Evolutionary conservation across 352 stramenopile species (phyloP).

Genomic region (Stephanocyclus meneghinianus): DNA sequence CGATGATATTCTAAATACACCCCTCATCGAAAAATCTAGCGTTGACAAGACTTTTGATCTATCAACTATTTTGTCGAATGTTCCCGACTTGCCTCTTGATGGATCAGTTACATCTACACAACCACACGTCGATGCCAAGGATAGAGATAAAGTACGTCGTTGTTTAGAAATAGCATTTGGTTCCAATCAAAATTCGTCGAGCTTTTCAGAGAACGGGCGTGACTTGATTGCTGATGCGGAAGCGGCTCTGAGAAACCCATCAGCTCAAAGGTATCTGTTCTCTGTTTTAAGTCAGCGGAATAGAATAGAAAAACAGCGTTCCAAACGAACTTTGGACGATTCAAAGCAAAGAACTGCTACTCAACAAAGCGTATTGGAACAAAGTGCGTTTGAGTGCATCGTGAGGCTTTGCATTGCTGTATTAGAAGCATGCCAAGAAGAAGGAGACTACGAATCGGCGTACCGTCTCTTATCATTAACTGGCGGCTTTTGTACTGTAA

Average conservation of each 20-base stretch:
- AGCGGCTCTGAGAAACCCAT: constrained; percentile 71
- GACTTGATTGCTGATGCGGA: constrained; percentile 77
- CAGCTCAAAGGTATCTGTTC: constrained; percentile 77
- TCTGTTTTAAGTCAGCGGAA: constrained; percentile 70
- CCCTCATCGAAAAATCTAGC: constrained; percentile 42
- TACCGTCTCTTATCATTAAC: constrained; percentile 76
- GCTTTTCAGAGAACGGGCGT: constrained; percentile 58
- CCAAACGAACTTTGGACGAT: constrained; percentile 29
- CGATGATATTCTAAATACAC: constrained; percentile 45
- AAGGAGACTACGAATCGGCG: constrained; percentile 76
- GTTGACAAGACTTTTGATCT: constrained; percentile 64
- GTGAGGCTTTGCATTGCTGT: constrained; percentile 76
- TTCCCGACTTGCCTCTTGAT: constrained; percentile 49
- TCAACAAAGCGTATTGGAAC: constrained; percentile 64
- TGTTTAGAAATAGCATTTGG: constrained; percentile 54
- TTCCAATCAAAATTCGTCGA: constrained; percentile 26
- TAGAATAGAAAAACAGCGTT: constrained; percentile 41
- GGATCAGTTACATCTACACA: constrained; percentile 20
- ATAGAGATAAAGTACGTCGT: constrained; percentile 44
- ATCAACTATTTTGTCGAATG: constrained; percentile 64
- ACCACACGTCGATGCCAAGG: constrained; percentile 36
- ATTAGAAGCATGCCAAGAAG: constrained; percentile 77
- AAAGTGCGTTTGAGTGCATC: constrained; percentile 73
- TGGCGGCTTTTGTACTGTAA: constrained; percentile 74
- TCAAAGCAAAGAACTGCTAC: constrained; percentile 20